These are phyloP conservation scores for Dalbergia cultrata DNA, from an alignment of 306 rosid species.

Conservation along the genomic window DNA sequence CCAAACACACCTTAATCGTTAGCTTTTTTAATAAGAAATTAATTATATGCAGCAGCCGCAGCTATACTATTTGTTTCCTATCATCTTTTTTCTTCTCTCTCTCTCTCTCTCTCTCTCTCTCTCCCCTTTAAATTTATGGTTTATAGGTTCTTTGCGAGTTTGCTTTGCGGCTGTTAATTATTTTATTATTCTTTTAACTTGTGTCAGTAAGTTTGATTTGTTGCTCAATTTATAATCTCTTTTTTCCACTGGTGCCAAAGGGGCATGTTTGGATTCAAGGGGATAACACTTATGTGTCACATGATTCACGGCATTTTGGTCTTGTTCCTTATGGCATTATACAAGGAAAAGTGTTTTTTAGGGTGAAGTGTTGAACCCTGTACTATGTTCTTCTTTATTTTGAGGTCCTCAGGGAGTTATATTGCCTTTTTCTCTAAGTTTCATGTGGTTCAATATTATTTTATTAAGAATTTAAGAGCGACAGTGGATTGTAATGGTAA, in stretches of 20 bases:
- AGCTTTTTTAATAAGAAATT: no score
- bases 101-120: no score
- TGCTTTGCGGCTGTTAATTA: neutral
- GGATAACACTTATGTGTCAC: constrained; percentile 78
- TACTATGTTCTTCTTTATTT: constrained; percentile 28
- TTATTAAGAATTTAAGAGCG: constrained; percentile 18
- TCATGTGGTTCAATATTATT: constrained; percentile 1
- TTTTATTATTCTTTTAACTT: constrained; percentile 10
- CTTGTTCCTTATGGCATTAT: constrained; percentile 88
- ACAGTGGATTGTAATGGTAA: constrained; percentile 21
- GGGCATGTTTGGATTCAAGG: constrained; percentile 99
- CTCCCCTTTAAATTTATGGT: neutral
- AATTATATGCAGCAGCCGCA: neutral
- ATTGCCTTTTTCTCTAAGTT: neutral
- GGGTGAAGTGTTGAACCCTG: constrained; percentile 61
- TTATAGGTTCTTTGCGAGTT: neutral
- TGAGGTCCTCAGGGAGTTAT: constrained; percentile 20
- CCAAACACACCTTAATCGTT: constrained; percentile 6
- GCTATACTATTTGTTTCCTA: no score
- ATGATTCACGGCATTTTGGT: constrained; percentile 81
- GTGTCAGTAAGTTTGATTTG: constrained; percentile 26
- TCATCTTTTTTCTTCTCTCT: no score
- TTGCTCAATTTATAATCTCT: constrained; percentile 9
- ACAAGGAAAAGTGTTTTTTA: constrained; percentile 75
- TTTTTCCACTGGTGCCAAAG: constrained; percentile 75